These are phyloP conservation scores for Prunus yedoensis DNA, from an alignment of 331 rosid species.

Conservation along the genomic window DNA sequence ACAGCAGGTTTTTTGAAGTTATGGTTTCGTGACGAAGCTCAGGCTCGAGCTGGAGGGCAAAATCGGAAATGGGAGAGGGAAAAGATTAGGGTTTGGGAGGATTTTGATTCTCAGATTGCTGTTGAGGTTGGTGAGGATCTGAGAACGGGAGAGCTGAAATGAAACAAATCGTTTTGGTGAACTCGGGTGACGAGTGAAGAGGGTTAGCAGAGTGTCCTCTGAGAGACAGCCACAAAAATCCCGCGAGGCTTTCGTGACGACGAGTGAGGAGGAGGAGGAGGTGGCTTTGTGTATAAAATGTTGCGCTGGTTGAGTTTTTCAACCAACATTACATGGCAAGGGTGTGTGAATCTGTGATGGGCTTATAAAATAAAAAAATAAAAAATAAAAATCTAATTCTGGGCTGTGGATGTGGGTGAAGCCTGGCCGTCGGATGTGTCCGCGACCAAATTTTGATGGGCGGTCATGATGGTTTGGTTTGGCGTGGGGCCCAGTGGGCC, in stretches of 20 bases:
- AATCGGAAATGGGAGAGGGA: not conserved
- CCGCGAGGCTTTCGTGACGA: not conserved
- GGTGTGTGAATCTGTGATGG: slow-evolving; percentile 5
- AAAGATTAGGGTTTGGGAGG: slow-evolving; percentile 19
- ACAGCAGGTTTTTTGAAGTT: not conserved
- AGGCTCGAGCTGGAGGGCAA: not conserved
- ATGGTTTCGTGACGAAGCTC: not conserved
- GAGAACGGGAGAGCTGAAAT: slow-evolving; percentile 12
- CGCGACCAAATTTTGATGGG: not conserved
- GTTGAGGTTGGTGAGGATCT: slow-evolving; percentile 8
- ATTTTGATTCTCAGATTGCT: not conserved
- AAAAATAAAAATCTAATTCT: not conserved
- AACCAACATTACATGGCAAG: not conserved
- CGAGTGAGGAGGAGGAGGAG: not conserved
- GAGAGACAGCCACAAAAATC: not conserved
- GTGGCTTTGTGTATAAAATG: not conserved
- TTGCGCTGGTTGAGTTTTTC: slow-evolving; percentile 17
- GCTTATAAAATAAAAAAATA: not conserved
- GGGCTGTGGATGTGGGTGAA: not conserved
- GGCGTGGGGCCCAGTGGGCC: slow-evolving; percentile 4
- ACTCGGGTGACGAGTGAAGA: not conserved
- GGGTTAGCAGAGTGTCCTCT: not conserved
- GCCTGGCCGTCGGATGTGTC: not conserved
- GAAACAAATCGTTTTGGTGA: slow-evolving; percentile 16
- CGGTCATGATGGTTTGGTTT: not conserved